phyloP scores from a whole-genome alignment of 441 rosid genomes.

The California macrophylla region DNA sequence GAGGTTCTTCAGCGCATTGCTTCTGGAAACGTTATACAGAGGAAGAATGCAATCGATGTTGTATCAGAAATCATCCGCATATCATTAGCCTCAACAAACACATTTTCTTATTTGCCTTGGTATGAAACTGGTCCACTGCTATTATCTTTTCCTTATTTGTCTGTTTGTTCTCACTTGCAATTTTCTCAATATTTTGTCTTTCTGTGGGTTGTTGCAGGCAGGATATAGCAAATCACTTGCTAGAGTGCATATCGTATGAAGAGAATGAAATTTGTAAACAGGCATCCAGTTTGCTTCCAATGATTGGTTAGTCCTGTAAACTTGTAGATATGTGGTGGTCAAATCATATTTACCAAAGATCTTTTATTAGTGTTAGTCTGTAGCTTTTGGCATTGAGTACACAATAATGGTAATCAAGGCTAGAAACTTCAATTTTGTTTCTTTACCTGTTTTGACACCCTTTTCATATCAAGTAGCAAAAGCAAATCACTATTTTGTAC shows the following conservation, averaged over 20 bases:
- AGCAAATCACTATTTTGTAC: background rate
- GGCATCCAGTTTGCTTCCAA: conserved; percentile 46
- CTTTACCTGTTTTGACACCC: background rate
- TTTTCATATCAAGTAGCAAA: background rate
- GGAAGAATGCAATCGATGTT: conserved; percentile 73
- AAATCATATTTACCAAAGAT: background rate
- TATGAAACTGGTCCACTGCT: conserved; percentile 22
- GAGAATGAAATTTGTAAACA: conserved; percentile 45
- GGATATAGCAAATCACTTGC: conserved; percentile 50
- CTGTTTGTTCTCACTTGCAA: conserved; percentile 22
- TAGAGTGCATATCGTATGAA: conserved; percentile 51
- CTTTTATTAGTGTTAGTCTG: background rate
- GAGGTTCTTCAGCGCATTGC: conserved; percentile 65
- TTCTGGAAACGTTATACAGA: conserved; percentile 51
- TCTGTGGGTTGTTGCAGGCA: conserved; percentile 41
- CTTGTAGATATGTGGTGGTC: background rate
- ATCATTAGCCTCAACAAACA: conserved; percentile 31
- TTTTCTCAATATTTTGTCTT: conserved; percentile 9
- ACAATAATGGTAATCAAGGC: background rate
- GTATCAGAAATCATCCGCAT: conserved; percentile 48
- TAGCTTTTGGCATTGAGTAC: background rate
- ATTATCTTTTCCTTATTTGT: conserved; percentile 15
- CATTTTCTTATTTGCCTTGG: conserved; percentile 50
- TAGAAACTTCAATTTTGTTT: background rate
- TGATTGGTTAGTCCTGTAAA: conserved; percentile 42